These are phyloP conservation scores for Gnomoniopsis smithogilvyi DNA, from an alignment of 2,329 filamentous ascomycete genomes.

Conservation along the genomic window DNA sequence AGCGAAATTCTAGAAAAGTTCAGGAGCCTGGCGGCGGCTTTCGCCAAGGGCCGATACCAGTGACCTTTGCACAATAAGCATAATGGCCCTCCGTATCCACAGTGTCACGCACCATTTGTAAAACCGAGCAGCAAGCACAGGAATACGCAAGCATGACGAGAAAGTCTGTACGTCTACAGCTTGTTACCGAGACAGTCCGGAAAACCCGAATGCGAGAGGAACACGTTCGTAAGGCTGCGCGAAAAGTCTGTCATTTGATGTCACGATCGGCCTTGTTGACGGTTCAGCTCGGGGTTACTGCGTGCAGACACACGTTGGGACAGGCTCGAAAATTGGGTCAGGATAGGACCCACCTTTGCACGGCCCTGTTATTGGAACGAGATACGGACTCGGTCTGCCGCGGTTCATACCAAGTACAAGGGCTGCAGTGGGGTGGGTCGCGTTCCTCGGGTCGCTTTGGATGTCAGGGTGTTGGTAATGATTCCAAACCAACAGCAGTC, in stretches of 20 bases:
- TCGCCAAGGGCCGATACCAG: background rate
- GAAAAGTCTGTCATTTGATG: background rate
- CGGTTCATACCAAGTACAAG: background rate
- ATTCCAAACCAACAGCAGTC: background rate
- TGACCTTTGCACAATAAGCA: background rate
- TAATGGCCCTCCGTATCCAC: too few relatives aligned
- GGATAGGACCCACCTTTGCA: background rate
- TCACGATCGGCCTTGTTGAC: background rate
- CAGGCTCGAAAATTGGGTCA: background rate
- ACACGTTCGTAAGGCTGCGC: background rate
- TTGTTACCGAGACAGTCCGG: background rate
- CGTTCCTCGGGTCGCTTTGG: background rate
- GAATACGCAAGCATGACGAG: background rate
- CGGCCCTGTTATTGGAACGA: background rate
- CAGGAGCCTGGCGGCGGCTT: background rate
- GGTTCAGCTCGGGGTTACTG: background rate
- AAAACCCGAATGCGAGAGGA: background rate
- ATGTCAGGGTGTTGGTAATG: background rate
- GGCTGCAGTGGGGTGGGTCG: background rate
- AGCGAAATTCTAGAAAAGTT: conserved; percentile 11
- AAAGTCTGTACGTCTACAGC: background rate
- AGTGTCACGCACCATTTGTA: too few relatives aligned
- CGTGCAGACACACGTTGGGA: background rate
- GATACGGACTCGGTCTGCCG: background rate
- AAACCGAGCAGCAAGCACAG: too few relatives aligned